Conservation (phyloP, 345 rosid genomes). For the Hibiscus syriacus region DNA sequence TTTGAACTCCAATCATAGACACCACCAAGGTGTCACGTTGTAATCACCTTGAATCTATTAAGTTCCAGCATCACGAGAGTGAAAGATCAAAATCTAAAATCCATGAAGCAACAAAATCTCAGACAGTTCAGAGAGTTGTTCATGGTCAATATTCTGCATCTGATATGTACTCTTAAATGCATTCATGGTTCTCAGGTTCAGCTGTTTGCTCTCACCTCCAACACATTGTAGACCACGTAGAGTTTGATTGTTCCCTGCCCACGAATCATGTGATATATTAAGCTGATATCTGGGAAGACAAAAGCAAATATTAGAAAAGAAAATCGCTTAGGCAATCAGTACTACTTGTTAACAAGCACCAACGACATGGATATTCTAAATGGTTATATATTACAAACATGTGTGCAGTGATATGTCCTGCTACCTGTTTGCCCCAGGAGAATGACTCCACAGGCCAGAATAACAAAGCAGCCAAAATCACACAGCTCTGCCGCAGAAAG, state of each 20-base stretch:
- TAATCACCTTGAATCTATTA: neutral
- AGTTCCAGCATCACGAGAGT: neutral
- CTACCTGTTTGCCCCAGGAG: conserved; percentile 74
- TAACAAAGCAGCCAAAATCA: conserved; percentile 78
- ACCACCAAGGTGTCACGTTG: neutral
- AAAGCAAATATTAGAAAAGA: conserved; percentile 24
- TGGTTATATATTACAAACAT: neutral
- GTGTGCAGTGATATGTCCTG: conserved; percentile 7
- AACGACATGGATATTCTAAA: neutral
- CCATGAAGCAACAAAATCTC: too few relatives aligned
- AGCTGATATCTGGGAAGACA: conserved; percentile 72
- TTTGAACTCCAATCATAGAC: neutral
- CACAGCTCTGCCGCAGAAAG: conserved; percentile 82
- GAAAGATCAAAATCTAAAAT: conserved; percentile 6
- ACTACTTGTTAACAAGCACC: neutral
- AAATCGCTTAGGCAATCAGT: neutral
- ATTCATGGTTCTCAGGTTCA: neutral
- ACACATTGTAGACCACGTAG: conserved; percentile 85
- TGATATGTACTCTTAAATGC: neutral
- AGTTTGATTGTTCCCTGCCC: conserved; percentile 98
- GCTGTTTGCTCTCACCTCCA: conserved; percentile 57
- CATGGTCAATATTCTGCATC: neutral
- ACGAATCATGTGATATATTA: conserved; percentile 97
- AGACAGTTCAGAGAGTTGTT: neutral
- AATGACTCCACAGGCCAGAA: conserved; percentile 55